phyloP scores from a whole-genome alignment of 495 filamentous ascomycete species.

The Saxophila tyrrhenica region DNA sequence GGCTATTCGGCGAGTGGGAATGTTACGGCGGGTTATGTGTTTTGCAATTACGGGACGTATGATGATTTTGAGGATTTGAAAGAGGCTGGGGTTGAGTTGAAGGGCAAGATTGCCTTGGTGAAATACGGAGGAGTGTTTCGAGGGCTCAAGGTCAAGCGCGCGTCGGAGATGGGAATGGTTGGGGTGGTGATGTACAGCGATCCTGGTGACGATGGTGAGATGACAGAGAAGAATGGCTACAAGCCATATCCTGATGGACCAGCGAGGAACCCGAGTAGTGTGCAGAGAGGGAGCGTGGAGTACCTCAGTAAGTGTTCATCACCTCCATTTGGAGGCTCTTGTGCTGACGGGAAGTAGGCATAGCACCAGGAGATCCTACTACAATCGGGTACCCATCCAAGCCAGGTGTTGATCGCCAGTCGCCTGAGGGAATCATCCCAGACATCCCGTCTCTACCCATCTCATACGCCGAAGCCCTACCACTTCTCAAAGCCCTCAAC shows the following conservation, averaged over 20 bases:
- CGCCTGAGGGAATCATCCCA: constrained; percentile 56
- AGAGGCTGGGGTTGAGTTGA: constrained; percentile 59
- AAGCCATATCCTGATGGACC: constrained; percentile 75
- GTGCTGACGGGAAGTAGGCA: constrained; percentile 28
- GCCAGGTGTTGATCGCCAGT: constrained; percentile 69
- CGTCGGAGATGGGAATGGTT: constrained; percentile 84
- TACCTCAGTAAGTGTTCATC: constrained; percentile 51
- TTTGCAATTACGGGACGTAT: constrained; percentile 80
- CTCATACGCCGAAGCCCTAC: constrained; percentile 76
- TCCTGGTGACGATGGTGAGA: constrained; percentile 75
- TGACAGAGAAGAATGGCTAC: constrained; percentile 71
- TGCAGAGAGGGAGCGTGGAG: constrained; percentile 83
- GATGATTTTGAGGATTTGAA: constrained; percentile 75
- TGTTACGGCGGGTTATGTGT: constrained; percentile 73
- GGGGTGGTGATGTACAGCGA: constrained; percentile 79
- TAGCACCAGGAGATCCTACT: constrained; percentile 59
- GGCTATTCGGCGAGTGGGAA: constrained; percentile 89
- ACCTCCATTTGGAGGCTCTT: neutral
- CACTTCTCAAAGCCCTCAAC: constrained; percentile 78
- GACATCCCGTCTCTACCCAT: constrained; percentile 87
- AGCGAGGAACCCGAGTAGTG: constrained; percentile 74
- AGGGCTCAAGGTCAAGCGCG: constrained; percentile 84
- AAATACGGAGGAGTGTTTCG: constrained; percentile 84
- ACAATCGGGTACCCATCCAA: constrained; percentile 92
- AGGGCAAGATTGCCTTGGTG: constrained; percentile 76